phyloP scores from a whole-genome alignment of 1,284 basidiomycete species.

The Cutaneotrichosporon dermatis region DNA sequence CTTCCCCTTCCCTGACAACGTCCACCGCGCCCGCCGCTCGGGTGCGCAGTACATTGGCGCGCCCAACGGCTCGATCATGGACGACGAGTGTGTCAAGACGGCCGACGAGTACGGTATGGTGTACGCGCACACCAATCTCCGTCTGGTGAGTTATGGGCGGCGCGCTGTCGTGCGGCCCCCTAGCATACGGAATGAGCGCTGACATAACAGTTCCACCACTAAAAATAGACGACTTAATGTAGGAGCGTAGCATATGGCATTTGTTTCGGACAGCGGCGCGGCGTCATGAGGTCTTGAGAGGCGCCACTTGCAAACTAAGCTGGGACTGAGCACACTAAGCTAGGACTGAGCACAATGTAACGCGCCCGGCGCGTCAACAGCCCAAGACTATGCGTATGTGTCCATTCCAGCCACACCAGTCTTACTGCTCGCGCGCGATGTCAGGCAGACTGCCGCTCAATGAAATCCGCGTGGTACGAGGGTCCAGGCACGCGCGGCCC shows the following conservation, averaged over 20 bases:
- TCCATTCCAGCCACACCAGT: no score
- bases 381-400: no score
- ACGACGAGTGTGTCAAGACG: conserved; percentile 87
- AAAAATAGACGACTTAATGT: background rate
- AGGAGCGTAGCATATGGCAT: conserved; percentile 8
- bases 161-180: no score
- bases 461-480: no score
- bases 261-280: background rate
- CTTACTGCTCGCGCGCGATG: no score
- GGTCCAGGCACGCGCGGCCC: no score
- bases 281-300: no score
- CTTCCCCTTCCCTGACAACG: conserved; percentile 99
- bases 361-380: no score
- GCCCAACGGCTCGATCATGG: conserved; percentile 95
- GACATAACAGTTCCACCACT: conserved; percentile 10
- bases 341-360: no score
- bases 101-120: conserved; percentile 86
- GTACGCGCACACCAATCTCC: conserved; percentile 74
- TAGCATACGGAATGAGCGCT: background rate
- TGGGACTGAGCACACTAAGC: no score
- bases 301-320: no score
- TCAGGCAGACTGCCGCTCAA: no score
- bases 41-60: conserved; percentile 91
- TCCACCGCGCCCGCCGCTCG: conserved; percentile 84
- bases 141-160: conserved; percentile 22